A percentile compares a stretch with the other conserved stretches of the same genome.
phyloP scores from a whole-genome alignment of 345 rosid species.

The Aethionema arabicum region DNA sequence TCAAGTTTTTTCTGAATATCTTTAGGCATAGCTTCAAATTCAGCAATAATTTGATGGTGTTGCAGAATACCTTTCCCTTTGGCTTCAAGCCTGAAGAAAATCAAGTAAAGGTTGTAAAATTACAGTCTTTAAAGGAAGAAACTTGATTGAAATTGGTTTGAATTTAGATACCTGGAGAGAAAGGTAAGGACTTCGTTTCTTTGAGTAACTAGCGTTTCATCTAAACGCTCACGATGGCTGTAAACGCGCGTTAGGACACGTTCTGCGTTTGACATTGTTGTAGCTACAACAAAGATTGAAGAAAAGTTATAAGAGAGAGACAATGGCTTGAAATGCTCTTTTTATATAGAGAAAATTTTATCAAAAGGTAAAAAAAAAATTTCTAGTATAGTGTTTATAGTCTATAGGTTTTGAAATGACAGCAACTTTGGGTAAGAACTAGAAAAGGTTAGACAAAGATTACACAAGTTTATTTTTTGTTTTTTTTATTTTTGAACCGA shows the following conservation, averaged over 20 bases:
- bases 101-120: neutral
- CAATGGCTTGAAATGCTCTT: neutral
- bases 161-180: slow-evolving; percentile 54
- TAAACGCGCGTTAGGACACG: slow-evolving; percentile 58
- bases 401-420: no score
- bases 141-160: neutral
- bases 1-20: slow-evolving; percentile 49
- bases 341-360: neutral
- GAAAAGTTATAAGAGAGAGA: neutral
- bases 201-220: slow-evolving; percentile 60
- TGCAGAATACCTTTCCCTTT: slow-evolving; percentile 82
- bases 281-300: neutral
- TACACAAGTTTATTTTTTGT: neutral
- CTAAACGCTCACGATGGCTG: slow-evolving; percentile 76
- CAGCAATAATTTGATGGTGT: slow-evolving; percentile 65
- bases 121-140: no score
- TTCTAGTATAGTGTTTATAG: no score
- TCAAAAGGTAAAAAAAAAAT: neutral
- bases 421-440: no score
- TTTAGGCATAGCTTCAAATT: slow-evolving; percentile 67
- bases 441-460: neutral
- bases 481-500: no score
- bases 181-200: slow-evolving; percentile 70
- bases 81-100: slow-evolving; percentile 53
- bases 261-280: slow-evolving; percentile 47